These are phyloP conservation scores for Epicoccum sorghinum DNA, from an alignment of 2,329 filamentous ascomycete genomes.

Conservation along the genomic window DNA sequence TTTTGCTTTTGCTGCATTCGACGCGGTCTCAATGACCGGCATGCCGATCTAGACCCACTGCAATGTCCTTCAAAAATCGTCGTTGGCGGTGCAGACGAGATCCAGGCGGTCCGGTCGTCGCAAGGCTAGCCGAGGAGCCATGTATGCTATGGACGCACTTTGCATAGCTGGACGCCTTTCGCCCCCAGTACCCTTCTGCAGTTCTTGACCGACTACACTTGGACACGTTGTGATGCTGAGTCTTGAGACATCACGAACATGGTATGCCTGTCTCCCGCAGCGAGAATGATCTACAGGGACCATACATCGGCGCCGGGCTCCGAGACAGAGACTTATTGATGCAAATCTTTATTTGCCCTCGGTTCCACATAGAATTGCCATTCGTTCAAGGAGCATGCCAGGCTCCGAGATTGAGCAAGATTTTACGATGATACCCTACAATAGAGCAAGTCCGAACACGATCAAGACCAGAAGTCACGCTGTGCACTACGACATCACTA, in stretches of 20 bases:
- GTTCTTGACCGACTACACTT: conserved; percentile 4
- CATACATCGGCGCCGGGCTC: conserved; percentile 6
- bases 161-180: background rate
- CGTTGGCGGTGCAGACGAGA: conserved; percentile 1
- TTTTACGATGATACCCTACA: conserved; percentile 6
- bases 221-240: conserved; percentile 5
- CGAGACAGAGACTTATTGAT: conserved; percentile 11
- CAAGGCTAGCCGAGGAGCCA: conserved; percentile 5
- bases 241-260: conserved; percentile 11
- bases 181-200: conserved; percentile 7
- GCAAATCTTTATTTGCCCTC: conserved; percentile 16
- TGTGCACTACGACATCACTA: conserved; percentile 1
- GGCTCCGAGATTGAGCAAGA: conserved; percentile 8
- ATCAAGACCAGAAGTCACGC: conserved; percentile 8
- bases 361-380: conserved; percentile 13
- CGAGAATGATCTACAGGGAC: conserved; percentile 18
- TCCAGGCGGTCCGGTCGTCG: conserved; percentile 2
- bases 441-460: background rate
- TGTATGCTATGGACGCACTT: background rate
- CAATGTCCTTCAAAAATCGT: background rate
- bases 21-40: conserved; percentile 13
- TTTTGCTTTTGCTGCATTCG: conserved; percentile 18
- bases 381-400: conserved; percentile 2
- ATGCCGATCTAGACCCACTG: conserved; percentile 13
- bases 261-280: conserved; percentile 15